Conservation (phyloP, 169 alveolate genomes). For the Plasmodium vinckei region DNA sequence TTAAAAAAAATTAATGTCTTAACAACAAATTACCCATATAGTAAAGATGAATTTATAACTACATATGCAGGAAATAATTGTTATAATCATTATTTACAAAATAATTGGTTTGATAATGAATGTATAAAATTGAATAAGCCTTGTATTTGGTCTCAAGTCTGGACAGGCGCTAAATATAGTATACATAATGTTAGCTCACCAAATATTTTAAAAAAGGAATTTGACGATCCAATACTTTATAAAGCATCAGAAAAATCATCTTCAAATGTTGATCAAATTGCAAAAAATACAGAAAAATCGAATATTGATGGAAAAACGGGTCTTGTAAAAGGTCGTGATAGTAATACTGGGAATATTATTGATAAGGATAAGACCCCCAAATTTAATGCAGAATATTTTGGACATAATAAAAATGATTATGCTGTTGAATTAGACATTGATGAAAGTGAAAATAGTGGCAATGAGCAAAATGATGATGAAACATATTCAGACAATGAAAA, state of each 20-base stretch:
- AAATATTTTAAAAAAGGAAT: conserved; percentile 17
- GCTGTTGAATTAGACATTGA: not conserved
- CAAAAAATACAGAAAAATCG: too few species aligned
- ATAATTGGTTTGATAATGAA: conserved; percentile 75
- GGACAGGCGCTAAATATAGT: conserved; percentile 78
- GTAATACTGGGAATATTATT: not conserved
- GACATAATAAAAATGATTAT: not conserved
- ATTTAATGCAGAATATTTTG: not conserved
- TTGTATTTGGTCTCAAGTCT: conserved; percentile 74
- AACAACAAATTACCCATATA: conserved; percentile 71
- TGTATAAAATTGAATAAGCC: conserved; percentile 63
- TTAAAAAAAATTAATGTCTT: conserved; percentile 52
- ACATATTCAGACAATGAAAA: not conserved
- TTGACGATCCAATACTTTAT: conserved; percentile 21
- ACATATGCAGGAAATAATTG: conserved; percentile 76
- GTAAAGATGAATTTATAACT: conserved; percentile 34
- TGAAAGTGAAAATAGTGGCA: not conserved
- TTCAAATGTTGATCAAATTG: not conserved
- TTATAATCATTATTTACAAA: conserved; percentile 61
- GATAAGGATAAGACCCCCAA: not conserved
- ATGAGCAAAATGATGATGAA: not conserved
- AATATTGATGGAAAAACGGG: not conserved
- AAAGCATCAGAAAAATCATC: not conserved
- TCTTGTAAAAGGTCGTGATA: not conserved
- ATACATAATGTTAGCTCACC: conserved; percentile 57